phyloP scores from a whole-genome alignment of 805 yeast species.

The Metschnikowia lunata region DNA sequence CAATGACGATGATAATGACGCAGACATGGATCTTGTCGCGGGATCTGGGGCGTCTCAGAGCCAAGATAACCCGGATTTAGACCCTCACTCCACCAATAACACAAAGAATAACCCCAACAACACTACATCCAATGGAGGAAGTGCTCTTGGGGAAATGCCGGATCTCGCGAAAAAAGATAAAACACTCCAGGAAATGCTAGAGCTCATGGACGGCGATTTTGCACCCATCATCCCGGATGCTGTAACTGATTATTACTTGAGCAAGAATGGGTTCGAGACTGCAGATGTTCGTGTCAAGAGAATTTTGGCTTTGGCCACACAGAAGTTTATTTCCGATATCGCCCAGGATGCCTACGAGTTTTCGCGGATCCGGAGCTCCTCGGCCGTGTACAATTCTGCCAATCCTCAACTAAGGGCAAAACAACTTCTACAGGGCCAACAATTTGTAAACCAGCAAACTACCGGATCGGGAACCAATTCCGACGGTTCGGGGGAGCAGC shows the following conservation, averaged over 20 bases:
- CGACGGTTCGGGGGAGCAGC: slow-evolving; percentile 32
- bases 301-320: slow-evolving; percentile 89
- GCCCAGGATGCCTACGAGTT: slow-evolving; percentile 97
- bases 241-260: slow-evolving; percentile 86
- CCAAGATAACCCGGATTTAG: background rate
- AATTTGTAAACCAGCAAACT: slow-evolving; percentile 41
- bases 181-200: slow-evolving; percentile 76
- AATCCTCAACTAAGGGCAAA: slow-evolving; percentile 85
- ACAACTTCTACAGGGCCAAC: slow-evolving; percentile 67
- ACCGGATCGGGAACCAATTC: slow-evolving; percentile 18
- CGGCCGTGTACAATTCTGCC: slow-evolving; percentile 78
- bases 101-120: background rate
- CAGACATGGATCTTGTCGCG: slow-evolving; percentile 3
- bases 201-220: slow-evolving; percentile 81
- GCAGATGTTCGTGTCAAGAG: slow-evolving; percentile 72
- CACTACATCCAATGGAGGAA: background rate
- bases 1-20: slow-evolving; percentile 19
- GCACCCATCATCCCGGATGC: slow-evolving; percentile 97
- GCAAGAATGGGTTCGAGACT: slow-evolving; percentile 80
- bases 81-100: background rate
- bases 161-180: slow-evolving; percentile 75
- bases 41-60: background rate
- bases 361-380: slow-evolving; percentile 83
- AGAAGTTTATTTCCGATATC: slow-evolving; percentile 87
- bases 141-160: slow-evolving; percentile 41